Evolutionary conservation across 345 rosid species (phyloP), one percentile per base, ranked within the genome.

Genomic region (Eucalyptus regnans): DNA sequence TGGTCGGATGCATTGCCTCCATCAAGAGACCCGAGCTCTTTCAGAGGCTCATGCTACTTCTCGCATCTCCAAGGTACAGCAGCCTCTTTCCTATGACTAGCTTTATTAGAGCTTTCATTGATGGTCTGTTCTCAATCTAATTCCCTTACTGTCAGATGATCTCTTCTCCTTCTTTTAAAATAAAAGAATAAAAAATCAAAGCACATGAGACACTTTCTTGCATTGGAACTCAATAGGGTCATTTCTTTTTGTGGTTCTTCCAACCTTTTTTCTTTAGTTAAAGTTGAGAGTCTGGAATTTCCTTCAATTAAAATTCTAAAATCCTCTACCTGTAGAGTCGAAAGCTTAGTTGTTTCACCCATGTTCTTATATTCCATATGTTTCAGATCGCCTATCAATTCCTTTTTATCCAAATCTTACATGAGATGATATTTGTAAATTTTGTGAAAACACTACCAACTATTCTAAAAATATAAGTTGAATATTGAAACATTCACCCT

Each of bases 1-100:
- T 90, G 88, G 51, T 90, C n/a, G 91, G 91, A 23, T 90, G 91
- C 76, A 86, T 90, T 43, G 89, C 91, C 86, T 90, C 91, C 49
- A 51, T 90, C 71, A 66, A 85, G 54, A 90, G 91, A 64, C 91
- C 89, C 14, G 88, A 90, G 33, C 91, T 90, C 31, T 90, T 90
- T 86, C 87, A 54, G 76, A 90, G 46, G 88, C 91, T 90, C 86
- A 9, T 90, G 8, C 89, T 87, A 29, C 76, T 89, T 25, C 80
- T 80, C 17, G 88, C 91, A 29, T 90, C 91, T 49, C 91, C 91
- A 5, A 90, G 91, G 89, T 89, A 66, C 62, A 86, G 6, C 9
- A 50, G 17, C 20, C 43, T 46, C 46, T 71, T 1, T 37, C 46
- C 46, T 6, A 37, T 71, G 83, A 18, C 25, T 3, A 9, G 46